These are phyloP conservation scores for Poa annua DNA, from an alignment of 176 grass and related monocot genomes.

Conservation along the genomic window DNA sequence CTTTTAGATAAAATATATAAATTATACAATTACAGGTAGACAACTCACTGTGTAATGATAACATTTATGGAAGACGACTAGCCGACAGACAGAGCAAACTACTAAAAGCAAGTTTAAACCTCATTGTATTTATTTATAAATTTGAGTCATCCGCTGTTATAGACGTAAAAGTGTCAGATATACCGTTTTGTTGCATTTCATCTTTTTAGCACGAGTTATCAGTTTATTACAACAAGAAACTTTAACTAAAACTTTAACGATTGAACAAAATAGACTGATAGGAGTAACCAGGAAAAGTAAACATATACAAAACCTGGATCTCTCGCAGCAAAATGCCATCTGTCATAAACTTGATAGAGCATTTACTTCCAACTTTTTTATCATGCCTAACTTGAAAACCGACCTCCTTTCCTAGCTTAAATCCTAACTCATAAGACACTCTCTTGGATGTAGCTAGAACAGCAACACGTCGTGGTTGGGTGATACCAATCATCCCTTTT, in stretches of 20 bases:
- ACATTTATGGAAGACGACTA: background rate
- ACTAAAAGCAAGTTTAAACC: conserved; percentile 6
- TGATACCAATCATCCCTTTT: conserved; percentile 95
- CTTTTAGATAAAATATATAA: too few species aligned
- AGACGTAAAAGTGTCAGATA: background rate
- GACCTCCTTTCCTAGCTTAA: conserved; percentile 78
- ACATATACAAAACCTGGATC: conserved; percentile 66
- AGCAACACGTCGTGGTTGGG: conserved; percentile 92
- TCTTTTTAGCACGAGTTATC: conserved; percentile 22
- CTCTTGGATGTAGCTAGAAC: conserved; percentile 91
- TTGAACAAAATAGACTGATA: conserved; percentile 26
- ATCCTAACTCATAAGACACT: conserved; percentile 89
- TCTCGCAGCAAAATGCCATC: conserved; percentile 98
- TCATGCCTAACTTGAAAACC: conserved; percentile 99
- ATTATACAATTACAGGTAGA: too few species aligned
- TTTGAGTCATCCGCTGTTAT: conserved; percentile 18
- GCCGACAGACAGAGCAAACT: conserved; percentile 8
- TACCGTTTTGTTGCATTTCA: conserved; percentile 28
- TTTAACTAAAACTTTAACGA: too few species aligned
- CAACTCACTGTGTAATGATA: too few species aligned
- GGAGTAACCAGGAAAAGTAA: conserved; percentile 42
- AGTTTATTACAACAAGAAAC: too few species aligned
- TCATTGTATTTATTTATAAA: conserved; percentile 26
- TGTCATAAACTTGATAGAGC: conserved; percentile 98
- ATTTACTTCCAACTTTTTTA: conserved; percentile 75